A percentile compares a stretch with the other conserved stretches of the same genome.
phyloP scores from a whole-genome alignment of 495 filamentous ascomycete species.

The Trichoderma parareesei region DNA sequence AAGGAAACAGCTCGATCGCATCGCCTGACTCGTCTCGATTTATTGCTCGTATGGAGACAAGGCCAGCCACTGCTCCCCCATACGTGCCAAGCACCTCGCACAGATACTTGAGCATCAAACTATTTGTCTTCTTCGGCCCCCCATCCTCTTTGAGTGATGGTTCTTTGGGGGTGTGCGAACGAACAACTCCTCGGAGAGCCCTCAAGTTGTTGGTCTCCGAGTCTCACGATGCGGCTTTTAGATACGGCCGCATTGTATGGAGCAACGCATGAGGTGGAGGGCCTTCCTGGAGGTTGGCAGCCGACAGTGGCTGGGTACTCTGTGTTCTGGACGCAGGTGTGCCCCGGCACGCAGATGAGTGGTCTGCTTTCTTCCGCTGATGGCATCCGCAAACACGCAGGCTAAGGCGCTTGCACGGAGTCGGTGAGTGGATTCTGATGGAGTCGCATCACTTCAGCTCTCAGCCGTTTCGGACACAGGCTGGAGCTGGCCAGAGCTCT shows the following conservation, averaged over 20 bases:
- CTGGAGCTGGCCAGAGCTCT: too few species aligned
- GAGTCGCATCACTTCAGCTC: background rate
- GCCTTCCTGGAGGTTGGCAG: background rate
- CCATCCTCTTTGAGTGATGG: background rate
- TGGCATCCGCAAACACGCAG: background rate
- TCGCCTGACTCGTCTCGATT: background rate
- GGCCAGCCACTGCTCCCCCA: too few species aligned
- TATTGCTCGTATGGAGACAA: background rate
- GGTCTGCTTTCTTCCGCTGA: too few species aligned
- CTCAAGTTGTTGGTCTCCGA: background rate
- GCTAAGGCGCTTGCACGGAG: conserved; percentile 2
- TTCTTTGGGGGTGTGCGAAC: background rate
- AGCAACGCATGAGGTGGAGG: background rate
- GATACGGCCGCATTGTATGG: background rate
- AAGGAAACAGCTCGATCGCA: background rate
- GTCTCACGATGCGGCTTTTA: conserved; percentile 8
- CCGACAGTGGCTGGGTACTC: background rate
- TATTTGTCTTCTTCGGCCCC: background rate
- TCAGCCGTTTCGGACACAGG: background rate
- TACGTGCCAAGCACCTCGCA: background rate
- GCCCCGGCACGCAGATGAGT: background rate
- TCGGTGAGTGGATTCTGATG: background rate
- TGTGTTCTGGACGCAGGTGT: background rate
- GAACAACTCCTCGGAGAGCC: background rate
- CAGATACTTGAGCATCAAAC: background rate